phyloP scores from a whole-genome alignment of 225 moss, liverwort and hornwort genomes.

The Ulota crispa region DNA sequence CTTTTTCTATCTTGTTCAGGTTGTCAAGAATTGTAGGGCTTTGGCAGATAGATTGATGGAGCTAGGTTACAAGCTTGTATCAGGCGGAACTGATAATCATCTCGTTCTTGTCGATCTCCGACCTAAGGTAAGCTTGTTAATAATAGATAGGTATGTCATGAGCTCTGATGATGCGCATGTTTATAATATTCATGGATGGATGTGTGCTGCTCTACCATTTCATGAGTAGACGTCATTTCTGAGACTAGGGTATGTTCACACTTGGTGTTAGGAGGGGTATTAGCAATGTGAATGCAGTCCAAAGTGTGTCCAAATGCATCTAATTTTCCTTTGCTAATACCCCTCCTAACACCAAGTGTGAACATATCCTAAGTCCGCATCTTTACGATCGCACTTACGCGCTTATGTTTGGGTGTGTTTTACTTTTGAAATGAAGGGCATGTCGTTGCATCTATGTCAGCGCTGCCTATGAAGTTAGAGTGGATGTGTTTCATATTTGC shows the following conservation, averaged over 20 bases:
- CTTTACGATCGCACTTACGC: neutral
- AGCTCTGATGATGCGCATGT: neutral
- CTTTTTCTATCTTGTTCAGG: conserved; percentile 33
- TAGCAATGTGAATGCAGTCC: too few species aligned
- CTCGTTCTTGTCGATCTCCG: conserved; percentile 88
- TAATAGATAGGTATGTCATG: neutral
- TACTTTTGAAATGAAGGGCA: neutral
- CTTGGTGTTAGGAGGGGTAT: too few species aligned
- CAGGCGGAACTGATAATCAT: conserved; percentile 90
- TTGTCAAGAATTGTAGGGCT: conserved; percentile 72
- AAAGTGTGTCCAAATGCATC: too few species aligned
- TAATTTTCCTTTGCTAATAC: too few species aligned
- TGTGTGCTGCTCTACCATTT: neutral
- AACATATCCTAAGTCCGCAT: neutral
- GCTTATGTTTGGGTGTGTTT: neutral
- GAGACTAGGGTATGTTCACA: neutral
- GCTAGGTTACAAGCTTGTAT: conserved; percentile 84
- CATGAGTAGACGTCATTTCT: neutral
- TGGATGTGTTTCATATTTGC: neutral
- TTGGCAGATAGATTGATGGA: conserved; percentile 71
- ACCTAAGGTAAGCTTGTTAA: conserved; percentile 49
- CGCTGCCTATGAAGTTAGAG: neutral
- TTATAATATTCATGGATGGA: neutral
- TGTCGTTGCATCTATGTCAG: neutral
- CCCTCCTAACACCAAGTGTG: too few species aligned